Percentiles rank a stretch among this genome's conserved stretches.
These are phyloP conservation scores for Boletus subcaerulescens DNA, from an alignment of 768 basidiomycete genomes.

Conservation along the genomic window DNA sequence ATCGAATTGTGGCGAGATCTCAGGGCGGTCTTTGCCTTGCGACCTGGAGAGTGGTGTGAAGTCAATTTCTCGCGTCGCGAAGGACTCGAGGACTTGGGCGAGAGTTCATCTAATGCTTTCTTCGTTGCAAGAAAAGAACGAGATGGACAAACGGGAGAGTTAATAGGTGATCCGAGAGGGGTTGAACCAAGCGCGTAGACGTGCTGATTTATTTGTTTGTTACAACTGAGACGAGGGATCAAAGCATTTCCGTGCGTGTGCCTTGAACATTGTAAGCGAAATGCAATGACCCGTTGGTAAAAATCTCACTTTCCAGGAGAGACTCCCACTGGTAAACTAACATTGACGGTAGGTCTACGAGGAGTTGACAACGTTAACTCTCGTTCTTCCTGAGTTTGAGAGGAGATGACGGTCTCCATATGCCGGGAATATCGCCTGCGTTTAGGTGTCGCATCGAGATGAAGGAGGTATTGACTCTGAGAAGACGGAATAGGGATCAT, in stretches of 20 bases:
- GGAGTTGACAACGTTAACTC: constrained; percentile 20
- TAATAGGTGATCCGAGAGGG: background rate
- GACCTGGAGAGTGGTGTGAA: background rate
- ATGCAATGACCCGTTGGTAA: background rate
- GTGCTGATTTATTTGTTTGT: background rate
- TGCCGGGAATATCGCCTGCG: constrained; percentile 33
- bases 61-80: background rate
- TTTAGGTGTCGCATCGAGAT: constrained; percentile 30
- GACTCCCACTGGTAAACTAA: background rate
- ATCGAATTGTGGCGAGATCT: background rate
- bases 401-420: constrained; percentile 24
- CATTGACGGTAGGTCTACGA: background rate
- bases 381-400: constrained; percentile 33
- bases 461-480: constrained; percentile 34
- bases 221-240: background rate
- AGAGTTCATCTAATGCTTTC: background rate
- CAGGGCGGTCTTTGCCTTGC: background rate
- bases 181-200: background rate
- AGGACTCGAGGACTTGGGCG: background rate
- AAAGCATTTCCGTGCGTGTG: background rate
- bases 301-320: constrained; percentile 17
- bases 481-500: constrained; percentile 26
- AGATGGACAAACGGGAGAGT: background rate
- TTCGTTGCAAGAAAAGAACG: background rate
- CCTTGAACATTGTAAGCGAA: constrained; percentile 14